These are phyloP conservation scores for Beta corolliflora DNA, from an alignment of 179 eudicot species.

Conservation along the genomic window DNA sequence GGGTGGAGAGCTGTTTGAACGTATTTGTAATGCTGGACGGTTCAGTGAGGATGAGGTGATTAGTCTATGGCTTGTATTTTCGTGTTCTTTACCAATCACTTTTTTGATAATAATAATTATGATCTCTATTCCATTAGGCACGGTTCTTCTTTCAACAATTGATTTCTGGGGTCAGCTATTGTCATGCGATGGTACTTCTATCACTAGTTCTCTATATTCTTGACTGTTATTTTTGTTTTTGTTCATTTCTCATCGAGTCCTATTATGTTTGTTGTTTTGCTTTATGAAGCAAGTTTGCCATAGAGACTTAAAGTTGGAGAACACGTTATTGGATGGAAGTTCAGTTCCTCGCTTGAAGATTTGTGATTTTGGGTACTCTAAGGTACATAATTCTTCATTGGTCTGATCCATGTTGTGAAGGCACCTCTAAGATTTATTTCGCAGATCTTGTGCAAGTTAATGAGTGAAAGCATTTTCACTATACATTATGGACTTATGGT, in stretches of 20 bases:
- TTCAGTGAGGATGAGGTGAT: conserved; percentile 93
- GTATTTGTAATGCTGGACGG: conserved; percentile 92
- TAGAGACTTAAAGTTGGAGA: conserved; percentile 89
- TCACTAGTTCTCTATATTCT: background rate
- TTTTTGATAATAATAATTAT: background rate
- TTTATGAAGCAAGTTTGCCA: conserved; percentile 84
- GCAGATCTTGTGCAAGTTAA: background rate
- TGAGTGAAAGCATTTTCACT: background rate
- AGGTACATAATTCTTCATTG: conserved; percentile 46
- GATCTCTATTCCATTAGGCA: conserved; percentile 48
- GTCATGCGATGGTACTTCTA: conserved; percentile 76
- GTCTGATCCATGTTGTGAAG: background rate
- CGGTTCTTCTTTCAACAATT: conserved; percentile 94
- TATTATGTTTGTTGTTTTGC: background rate
- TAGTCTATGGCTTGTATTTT: background rate
- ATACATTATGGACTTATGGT: no score
- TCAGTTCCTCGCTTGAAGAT: conserved; percentile 88
- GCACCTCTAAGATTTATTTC: background rate
- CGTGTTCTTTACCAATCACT: background rate
- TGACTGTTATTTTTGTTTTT: background rate
- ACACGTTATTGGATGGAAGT: conserved; percentile 90
- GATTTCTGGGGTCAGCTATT: conserved; percentile 92
- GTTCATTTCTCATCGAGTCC: background rate
- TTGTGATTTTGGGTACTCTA: conserved; percentile 97
- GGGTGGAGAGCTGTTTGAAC: conserved; percentile 92